These are phyloP conservation scores for Yamadazyma takamatsuzukensis DNA, from an alignment of 805 yeast species.

Conservation along the genomic window DNA sequence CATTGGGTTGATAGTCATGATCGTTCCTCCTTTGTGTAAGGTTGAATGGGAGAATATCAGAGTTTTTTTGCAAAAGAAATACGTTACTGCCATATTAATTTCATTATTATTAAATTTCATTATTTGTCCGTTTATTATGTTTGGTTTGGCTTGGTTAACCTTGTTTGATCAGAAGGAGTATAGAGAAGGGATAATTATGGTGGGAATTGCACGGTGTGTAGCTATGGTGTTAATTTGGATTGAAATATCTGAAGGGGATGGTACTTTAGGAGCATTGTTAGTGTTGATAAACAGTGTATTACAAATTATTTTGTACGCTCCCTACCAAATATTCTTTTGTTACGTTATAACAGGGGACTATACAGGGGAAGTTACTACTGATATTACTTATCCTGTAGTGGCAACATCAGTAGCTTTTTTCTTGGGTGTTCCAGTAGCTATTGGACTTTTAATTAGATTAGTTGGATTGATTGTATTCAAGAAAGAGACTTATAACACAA, in stretches of 20 bases:
- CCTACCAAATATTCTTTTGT: slow-evolving; percentile 46
- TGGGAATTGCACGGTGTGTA: slow-evolving; percentile 57
- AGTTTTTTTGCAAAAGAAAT: slow-evolving; percentile 8
- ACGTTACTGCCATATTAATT: slow-evolving; percentile 24
- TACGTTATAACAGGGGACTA: slow-evolving; percentile 37
- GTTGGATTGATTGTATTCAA: slow-evolving; percentile 22
- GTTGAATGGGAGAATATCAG: slow-evolving; percentile 47
- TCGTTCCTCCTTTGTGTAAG: slow-evolving; percentile 55
- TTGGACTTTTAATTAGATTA: slow-evolving; percentile 43
- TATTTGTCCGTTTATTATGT: slow-evolving; percentile 53
- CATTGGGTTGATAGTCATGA: slow-evolving; percentile 51
- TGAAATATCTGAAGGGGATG: slow-evolving; percentile 51
- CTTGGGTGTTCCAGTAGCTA: slow-evolving; percentile 49
- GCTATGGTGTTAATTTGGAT: slow-evolving; percentile 65
- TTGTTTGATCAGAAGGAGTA: slow-evolving; percentile 47
- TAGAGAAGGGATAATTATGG: slow-evolving; percentile 54
- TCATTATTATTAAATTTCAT: slow-evolving; percentile 53
- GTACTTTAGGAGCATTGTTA: slow-evolving; percentile 47
- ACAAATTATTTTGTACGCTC: slow-evolving; percentile 52
- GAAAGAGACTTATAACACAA: slow-evolving; percentile 25
- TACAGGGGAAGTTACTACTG: slow-evolving; percentile 12
- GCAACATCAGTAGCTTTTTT: slow-evolving; percentile 50
- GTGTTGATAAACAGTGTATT: slow-evolving; percentile 49
- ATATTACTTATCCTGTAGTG: slow-evolving; percentile 33
- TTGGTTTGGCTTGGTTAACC: slow-evolving; percentile 52